Base-by-base conservation (phyloP, 352 stramenopile species). In the Globisporangium viniferum region DNA sequence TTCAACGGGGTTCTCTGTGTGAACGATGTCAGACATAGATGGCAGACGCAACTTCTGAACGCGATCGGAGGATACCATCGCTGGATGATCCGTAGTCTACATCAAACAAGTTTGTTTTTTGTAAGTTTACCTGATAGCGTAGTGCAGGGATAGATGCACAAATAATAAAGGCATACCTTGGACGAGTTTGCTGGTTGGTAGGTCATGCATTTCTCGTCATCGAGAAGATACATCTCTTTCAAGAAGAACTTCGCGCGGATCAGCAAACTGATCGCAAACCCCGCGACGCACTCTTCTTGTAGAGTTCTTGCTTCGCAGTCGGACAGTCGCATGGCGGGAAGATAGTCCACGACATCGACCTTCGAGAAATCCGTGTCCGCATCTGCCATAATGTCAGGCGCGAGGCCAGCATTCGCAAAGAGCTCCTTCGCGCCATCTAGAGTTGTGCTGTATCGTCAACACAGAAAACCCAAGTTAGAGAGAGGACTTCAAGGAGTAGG, bases 131-230 rank as follows among this genome's bases (percentile, higher is more conserved):
- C 31, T 39, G 24, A 54, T 46, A 9, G 31, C 35, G 4, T 35
- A 33, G 31, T 33, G 31, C 31, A 33, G 31, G 5, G 27, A 57
- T 15, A 27, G n/a, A 27, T 27, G 29, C 20, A 35, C 24, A 8
- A 36, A 51, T 58, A 33, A 80, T 27, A 56, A 69, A 64, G 20
- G 75, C 64, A 58, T 59, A 81, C 70, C 78, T 85, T 90, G 3
- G 73, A 78, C 15, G 76, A 62, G 27, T 68, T 68, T 9, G 76
- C 73, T n/a, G 87, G 88, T 55, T 90, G 82, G 58, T 92, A 96
- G 36, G 82, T 94, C 58, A 90, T 80, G 65, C 88, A 96, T 59
- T 84, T 91, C 48, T 93, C 88, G 66, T 92, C 86, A 49, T 91
- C 79, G 36, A 96, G 71, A 0, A 66, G 48, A 56, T 93, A 96